A percentile compares a stretch with the other conserved stretches of the same genome.
Evolutionary conservation across 2,329 filamentous ascomycete genomes (phyloP).

Genomic region (Gaeumannomyces sp.): DNA sequence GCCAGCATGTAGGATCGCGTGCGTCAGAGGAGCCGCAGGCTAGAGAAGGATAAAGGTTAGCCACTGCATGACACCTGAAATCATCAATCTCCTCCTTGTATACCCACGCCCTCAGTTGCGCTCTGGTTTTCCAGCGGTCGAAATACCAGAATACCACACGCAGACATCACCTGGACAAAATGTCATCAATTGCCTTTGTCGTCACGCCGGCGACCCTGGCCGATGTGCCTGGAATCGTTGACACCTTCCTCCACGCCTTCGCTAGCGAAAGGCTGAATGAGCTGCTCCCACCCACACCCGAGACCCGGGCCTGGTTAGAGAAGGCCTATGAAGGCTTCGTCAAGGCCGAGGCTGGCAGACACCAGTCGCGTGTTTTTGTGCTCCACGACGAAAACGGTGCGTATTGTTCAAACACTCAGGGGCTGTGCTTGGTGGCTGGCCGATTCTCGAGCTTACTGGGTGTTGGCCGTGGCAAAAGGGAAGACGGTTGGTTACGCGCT

Average conservation of each 20-base stretch:
- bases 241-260: not conserved
- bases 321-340: not conserved
- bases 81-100: not conserved
- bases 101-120: not conserved
- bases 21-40: too few species aligned
- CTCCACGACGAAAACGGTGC: conserved; percentile 1
- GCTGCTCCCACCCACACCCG: not conserved
- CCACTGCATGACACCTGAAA: too few species aligned
- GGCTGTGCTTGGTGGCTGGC: not conserved
- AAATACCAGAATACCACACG: too few species aligned
- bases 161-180: not conserved
- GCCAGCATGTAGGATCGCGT: too few species aligned
- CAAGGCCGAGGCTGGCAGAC: not conserved
- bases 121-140: not conserved
- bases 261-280: not conserved
- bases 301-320: not conserved
- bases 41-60: too few species aligned
- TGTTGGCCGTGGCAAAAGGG: not conserved
- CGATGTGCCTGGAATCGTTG: conserved; percentile 4
- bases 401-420: not conserved
- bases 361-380: conserved; percentile 1
- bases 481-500: conserved; percentile 1
- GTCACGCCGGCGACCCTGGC: conserved; percentile 1
- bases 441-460: too few species aligned
- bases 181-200: not conserved